Conservation (phyloP, 208 protist species). For the Vickermania ingenoplastis region DNA sequence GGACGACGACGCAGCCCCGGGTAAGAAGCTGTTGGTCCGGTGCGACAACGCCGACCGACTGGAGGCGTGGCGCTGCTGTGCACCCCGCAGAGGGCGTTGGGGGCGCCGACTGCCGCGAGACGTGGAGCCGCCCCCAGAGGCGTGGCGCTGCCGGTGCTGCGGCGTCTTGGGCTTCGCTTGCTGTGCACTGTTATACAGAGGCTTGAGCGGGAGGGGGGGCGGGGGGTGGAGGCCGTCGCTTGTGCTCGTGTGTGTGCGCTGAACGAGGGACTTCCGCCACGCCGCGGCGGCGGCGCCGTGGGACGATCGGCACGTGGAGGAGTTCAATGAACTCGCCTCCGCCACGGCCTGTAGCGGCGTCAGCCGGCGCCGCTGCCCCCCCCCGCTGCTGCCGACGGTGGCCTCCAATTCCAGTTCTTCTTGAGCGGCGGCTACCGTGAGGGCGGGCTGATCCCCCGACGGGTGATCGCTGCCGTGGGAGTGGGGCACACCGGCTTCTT, state of each 20-base stretch:
- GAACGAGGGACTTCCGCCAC: background rate
- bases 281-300: background rate
- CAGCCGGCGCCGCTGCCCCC: background rate
- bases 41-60: background rate
- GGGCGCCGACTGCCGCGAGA: background rate
- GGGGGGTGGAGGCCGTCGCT: background rate
- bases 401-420: background rate
- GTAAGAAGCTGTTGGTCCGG: background rate
- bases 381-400: background rate
- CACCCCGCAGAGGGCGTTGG: background rate
- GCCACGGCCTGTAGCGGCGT: background rate
- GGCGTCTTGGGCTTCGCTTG: too few relatives aligned
- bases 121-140: background rate
- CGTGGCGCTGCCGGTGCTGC: background rate
- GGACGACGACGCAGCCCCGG: background rate
- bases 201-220: background rate
- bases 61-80: background rate
- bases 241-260: background rate
- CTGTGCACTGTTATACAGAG: background rate
- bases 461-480: too few relatives aligned
- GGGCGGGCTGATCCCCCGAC: background rate
- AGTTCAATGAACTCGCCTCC: constrained; percentile 1
- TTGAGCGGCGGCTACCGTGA: background rate
- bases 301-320: background rate
- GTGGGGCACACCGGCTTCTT: background rate